Conservation (phyloP, 2,329 filamentous ascomycete genomes). For the Ophiocordyceps camponoti-leonardi region DNA sequence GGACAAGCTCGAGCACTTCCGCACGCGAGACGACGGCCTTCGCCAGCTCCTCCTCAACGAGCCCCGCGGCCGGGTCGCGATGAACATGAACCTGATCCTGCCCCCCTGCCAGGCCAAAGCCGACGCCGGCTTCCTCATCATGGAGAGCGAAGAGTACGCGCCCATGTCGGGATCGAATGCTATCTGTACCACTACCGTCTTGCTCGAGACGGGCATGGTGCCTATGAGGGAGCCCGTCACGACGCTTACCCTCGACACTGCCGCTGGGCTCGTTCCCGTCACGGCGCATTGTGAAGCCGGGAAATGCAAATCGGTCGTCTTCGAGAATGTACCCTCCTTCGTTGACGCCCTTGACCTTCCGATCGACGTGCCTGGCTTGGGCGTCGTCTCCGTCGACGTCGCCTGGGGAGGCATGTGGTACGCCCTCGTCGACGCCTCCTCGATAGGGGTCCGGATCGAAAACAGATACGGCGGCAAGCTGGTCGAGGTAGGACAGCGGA, state of each 20-base stretch:
- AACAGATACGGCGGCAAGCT: constrained; percentile 15
- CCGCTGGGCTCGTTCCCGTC: constrained; percentile 23
- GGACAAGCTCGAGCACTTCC: constrained; percentile 26
- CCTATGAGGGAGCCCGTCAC: constrained; percentile 26
- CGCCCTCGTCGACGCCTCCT: constrained; percentile 20
- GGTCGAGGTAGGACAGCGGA: constrained; percentile 22
- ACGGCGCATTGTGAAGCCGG: constrained; percentile 22
- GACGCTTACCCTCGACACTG: constrained; percentile 21
- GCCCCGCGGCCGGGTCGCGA: constrained; percentile 23
- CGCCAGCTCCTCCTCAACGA: constrained; percentile 26
- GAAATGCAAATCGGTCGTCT: constrained; percentile 24
- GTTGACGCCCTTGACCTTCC: constrained; percentile 19
- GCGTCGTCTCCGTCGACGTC: constrained; percentile 21
- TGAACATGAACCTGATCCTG: constrained; percentile 22
- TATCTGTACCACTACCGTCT: constrained; percentile 23
- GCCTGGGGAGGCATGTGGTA: constrained; percentile 30
- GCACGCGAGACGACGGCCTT: constrained; percentile 18
- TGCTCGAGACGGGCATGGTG: constrained; percentile 29
- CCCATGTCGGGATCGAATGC: constrained; percentile 24
- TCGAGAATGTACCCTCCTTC: constrained; percentile 27
- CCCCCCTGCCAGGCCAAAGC: constrained; percentile 24
- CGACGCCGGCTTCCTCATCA: constrained; percentile 26
- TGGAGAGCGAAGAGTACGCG: constrained; percentile 26
- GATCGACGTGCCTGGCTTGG: constrained; percentile 22
- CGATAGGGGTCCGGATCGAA: constrained; percentile 17